Base-by-base conservation (phyloP, 441 rosid genomes). In the Populus hybrid region DNA sequence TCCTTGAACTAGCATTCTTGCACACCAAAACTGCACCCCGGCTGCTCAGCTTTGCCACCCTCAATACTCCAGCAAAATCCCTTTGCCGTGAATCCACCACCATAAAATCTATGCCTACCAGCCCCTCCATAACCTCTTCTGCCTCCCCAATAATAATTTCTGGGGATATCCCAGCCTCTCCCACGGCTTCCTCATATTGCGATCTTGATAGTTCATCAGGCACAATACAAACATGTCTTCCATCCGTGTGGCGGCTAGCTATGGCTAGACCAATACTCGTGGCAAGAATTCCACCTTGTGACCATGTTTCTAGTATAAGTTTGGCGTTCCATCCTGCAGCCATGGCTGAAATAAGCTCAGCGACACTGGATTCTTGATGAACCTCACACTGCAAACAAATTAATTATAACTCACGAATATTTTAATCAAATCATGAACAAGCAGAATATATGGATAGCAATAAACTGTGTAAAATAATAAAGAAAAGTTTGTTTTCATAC, bases 271-370 rank as follows among this genome's bases (percentile, higher is more conserved):
- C 99, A 6, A 91, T 26, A 84, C 98, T 95, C 61, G 91, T 86
- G 8, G 90, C 87, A 28, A 86, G 77, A 4, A 83, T 83, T 20
- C 94, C 97, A 3, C 97, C 94, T 33, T 82, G 82, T 9, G 92
- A 89, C 99, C 99, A 95, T 23, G 99, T 90, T 79, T 95, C 99
- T 64, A 94, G 90, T 0, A 91, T 86, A 50, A 92, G 81, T 40
- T 73, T 84, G 23, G 97, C 89, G 75, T 90, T 88, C 99, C 99
- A 93, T 40, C 99, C 99, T 0, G 98, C 99, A 0, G 98, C 97
- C 98, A 89, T 93, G 31, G 99, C 98, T 3, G 98, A 86, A 12
- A 93, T 78, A 42, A 95, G 91, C 92, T 93, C 99, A 0, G 98
- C 93, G 35, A 89, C 89, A 14, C 97, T 89, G 1, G 97, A 93